phyloP scores from a whole-genome alignment of 2,329 filamentous ascomycete species.

The Fusarium succisae region DNA sequence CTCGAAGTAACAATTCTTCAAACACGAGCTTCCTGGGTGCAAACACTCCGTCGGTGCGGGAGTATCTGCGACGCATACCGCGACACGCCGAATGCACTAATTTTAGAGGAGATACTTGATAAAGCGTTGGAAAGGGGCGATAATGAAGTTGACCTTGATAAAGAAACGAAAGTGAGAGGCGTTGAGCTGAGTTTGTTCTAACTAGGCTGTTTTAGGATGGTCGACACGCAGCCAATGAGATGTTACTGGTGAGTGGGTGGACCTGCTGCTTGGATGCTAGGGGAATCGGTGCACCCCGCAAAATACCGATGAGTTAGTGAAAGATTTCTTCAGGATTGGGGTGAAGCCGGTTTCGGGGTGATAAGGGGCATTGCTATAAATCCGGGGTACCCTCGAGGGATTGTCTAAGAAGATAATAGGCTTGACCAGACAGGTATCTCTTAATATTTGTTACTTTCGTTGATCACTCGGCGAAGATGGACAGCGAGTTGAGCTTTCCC shows the following conservation, averaged over 20 bases:
- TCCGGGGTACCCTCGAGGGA: not conserved
- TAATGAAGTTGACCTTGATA: slow-evolving; percentile 24
- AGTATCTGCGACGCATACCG: slow-evolving; percentile 24
- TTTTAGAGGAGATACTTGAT: slow-evolving; percentile 26
- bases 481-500: slow-evolving; percentile 3
- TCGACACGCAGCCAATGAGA: slow-evolving; percentile 9
- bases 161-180: slow-evolving; percentile 4
- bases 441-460: not conserved
- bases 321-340: not conserved
- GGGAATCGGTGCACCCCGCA: not conserved
- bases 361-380: not conserved
- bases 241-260: not conserved
- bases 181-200: slow-evolving; percentile 33
- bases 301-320: not conserved
- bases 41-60: not conserved
- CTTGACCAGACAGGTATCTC: not conserved
- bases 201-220: not conserved
- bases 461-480: not conserved
- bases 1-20: slow-evolving; percentile 38
- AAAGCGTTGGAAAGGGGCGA: slow-evolving; percentile 19
- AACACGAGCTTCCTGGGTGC: slow-evolving; percentile 33
- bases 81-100: slow-evolving; percentile 8
- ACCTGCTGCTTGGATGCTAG: not conserved
- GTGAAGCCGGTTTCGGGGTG: not conserved
- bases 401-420: rapidly evolving